These are phyloP conservation scores for Solanum paucissectum DNA, from an alignment of 257 asterid species.

Conservation along the genomic window DNA sequence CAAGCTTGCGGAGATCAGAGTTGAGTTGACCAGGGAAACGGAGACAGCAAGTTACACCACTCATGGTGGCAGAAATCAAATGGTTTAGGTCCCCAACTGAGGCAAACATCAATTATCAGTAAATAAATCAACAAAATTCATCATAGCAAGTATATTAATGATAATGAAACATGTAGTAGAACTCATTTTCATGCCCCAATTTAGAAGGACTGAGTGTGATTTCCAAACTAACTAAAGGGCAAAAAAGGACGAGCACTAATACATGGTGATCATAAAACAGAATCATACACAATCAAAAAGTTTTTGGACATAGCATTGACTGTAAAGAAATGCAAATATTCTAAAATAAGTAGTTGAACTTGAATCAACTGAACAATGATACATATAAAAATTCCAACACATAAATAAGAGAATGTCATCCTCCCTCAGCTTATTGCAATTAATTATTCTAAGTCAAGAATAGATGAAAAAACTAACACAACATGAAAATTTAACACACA, in stretches of 20 bases:
- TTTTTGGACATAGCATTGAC: background rate
- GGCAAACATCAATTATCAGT: background rate
- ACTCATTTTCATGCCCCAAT: background rate
- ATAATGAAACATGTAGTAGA: background rate
- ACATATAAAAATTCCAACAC: background rate
- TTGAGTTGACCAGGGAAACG: slow-evolving; percentile 6
- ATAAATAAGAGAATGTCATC: background rate
- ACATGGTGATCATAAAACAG: background rate
- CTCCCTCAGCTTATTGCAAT: background rate
- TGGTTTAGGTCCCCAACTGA: slow-evolving; percentile 4
- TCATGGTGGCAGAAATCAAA: slow-evolving; percentile 4
- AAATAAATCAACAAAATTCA: background rate
- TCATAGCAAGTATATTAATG: background rate
- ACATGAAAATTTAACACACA: background rate
- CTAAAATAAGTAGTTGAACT: background rate
- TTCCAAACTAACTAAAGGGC: background rate
- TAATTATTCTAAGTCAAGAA: background rate
- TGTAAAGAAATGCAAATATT: background rate
- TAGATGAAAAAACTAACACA: background rate
- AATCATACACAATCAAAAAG: background rate
- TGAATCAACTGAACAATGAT: background rate
- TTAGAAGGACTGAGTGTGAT: background rate
- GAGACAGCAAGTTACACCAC: slow-evolving; percentile 5
- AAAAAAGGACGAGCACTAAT: background rate
- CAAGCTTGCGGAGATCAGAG: slow-evolving; percentile 5